These are phyloP conservation scores for Leucoagaricus sp. DNA, from an alignment of 1,284 basidiomycete species.

Conservation along the genomic window DNA sequence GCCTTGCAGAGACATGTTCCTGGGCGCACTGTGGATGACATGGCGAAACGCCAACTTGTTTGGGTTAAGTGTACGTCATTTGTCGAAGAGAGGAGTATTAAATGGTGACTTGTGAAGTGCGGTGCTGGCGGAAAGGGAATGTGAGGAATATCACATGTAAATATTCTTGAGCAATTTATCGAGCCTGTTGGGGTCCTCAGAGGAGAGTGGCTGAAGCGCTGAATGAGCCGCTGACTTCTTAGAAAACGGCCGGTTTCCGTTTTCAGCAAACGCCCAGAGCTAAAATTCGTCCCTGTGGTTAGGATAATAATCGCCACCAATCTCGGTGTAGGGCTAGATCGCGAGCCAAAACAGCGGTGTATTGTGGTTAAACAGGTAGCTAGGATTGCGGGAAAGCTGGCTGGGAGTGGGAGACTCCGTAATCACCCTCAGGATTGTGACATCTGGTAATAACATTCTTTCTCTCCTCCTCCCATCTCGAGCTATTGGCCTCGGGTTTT, in stretches of 20 bases:
- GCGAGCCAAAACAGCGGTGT: neutral
- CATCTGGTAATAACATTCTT: slow-evolving; percentile 9
- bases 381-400: slow-evolving; percentile 7
- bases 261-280: slow-evolving; percentile 2
- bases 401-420: slow-evolving; percentile 14
- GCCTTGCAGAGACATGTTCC: slow-evolving; percentile 26
- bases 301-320: neutral
- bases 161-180: neutral
- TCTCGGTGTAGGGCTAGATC: neutral
- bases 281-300: slow-evolving; percentile 5
- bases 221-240: neutral
- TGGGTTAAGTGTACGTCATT: neutral
- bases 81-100: neutral
- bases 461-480: slow-evolving; percentile 3
- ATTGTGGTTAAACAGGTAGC: neutral
- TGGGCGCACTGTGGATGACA: neutral
- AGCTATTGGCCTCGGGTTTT: slow-evolving; percentile 1
- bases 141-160: slow-evolving; percentile 2
- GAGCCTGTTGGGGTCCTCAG: neutral
- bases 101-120: neutral
- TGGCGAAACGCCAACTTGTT: neutral
- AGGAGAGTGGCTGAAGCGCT: too few species aligned
- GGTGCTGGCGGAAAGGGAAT: neutral
- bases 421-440: slow-evolving; percentile 13
- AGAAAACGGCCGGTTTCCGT: slow-evolving; percentile 1